These are phyloP conservation scores for Auriscalpium orientale DNA, from an alignment of 768 basidiomycete genomes.

Conservation along the genomic window DNA sequence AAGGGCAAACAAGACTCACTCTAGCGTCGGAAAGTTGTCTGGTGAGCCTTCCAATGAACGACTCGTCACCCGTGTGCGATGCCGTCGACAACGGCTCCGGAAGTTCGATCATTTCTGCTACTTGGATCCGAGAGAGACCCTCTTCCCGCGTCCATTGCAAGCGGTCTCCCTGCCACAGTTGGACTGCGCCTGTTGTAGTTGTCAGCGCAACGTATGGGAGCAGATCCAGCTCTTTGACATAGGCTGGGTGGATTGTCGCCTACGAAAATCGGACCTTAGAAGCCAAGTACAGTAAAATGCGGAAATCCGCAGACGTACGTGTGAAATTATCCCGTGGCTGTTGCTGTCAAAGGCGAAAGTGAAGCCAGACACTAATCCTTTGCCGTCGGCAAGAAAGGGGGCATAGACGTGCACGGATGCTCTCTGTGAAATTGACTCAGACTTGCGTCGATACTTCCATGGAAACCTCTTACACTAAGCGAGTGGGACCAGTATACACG, in stretches of 20 bases:
- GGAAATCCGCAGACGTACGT: conserved; percentile 33
- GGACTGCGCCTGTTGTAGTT: conserved; percentile 70
- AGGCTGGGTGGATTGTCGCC: conserved; percentile 48
- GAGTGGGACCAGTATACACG: conserved; percentile 62
- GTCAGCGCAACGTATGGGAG: conserved; percentile 45
- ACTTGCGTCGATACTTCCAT: not conserved
- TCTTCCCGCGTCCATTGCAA: conserved; percentile 80
- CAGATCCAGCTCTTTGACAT: conserved; percentile 29
- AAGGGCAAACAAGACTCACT: conserved; percentile 29
- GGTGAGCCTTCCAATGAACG: conserved; percentile 39
- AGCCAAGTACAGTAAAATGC: not conserved
- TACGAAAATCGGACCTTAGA: conserved; percentile 18
- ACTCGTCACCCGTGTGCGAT: conserved; percentile 30
- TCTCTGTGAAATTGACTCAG: conserved; percentile 32
- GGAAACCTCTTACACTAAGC: conserved; percentile 34
- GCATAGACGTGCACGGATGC: conserved; percentile 48
- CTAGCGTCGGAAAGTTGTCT: conserved; percentile 56
- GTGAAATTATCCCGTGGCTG: conserved; percentile 58
- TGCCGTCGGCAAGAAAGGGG: conserved; percentile 37
- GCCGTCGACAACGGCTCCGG: conserved; percentile 46
- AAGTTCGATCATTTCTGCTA: conserved; percentile 69
- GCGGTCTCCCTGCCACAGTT: conserved; percentile 58
- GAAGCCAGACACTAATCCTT: conserved; percentile 42
- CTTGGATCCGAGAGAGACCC: conserved; percentile 52
- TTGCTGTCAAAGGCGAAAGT: conserved; percentile 59